Evolutionary conservation across 441 rosid genomes (phyloP).

Genomic region (Corymbia citriodora): DNA sequence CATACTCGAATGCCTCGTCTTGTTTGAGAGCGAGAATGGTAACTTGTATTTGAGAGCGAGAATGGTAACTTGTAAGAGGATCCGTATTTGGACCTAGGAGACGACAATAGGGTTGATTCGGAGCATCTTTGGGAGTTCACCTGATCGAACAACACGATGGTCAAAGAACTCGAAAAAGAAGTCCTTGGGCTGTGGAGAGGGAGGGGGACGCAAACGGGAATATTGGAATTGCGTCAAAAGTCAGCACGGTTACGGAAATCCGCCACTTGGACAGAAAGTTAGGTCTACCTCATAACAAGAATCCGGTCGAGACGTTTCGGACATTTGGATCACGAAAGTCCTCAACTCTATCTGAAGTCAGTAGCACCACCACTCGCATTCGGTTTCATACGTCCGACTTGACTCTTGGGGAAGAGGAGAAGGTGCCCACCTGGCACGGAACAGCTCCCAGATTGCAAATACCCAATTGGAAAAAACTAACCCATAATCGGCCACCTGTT

Average conservation of each 20-base stretch:
- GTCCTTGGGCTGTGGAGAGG: background rate
- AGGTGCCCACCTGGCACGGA: background rate
- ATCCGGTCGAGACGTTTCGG: background rate
- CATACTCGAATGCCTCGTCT: background rate
- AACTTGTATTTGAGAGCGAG: background rate
- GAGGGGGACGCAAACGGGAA: background rate
- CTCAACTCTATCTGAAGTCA: background rate
- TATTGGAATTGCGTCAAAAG: background rate
- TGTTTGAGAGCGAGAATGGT: constrained; percentile 6
- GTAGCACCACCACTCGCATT: background rate
- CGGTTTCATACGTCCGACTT: background rate
- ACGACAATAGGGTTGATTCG: constrained; percentile 9
- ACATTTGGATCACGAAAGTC: background rate
- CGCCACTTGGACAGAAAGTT: background rate
- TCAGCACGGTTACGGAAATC: background rate
- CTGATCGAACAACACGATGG: background rate
- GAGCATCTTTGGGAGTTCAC: background rate
- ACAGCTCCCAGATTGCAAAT: background rate
- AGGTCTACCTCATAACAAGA: background rate
- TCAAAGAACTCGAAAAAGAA: background rate
- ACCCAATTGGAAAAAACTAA: background rate
- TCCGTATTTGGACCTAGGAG: constrained; percentile 11
- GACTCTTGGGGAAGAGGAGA: background rate
- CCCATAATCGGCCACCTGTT: background rate
- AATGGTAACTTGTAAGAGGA: background rate